Evolutionary conservation across 257 asterid genomes (phyloP).

Genomic region (Paraleonurus japonicus): DNA sequence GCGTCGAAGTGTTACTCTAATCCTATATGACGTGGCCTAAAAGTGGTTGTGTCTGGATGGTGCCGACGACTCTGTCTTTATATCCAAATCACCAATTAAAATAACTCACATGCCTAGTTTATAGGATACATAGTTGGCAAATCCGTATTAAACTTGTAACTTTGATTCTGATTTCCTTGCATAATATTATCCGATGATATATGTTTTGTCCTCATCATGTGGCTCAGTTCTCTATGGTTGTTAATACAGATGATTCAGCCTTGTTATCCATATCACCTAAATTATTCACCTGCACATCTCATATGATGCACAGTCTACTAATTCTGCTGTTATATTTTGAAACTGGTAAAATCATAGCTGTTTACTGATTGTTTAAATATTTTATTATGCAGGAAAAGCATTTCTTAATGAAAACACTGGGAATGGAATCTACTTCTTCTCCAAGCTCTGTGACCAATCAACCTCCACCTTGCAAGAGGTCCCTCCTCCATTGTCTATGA

Average conservation of each 20-base stretch:
- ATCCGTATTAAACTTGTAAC: not conserved
- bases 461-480: conserved; percentile 93
- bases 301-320: too few species aligned
- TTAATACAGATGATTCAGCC: too few species aligned
- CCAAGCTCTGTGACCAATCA: conserved; percentile 48
- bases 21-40: not conserved
- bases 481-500: conserved; percentile 94
- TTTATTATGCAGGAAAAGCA: conserved; percentile 81
- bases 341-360: too few species aligned
- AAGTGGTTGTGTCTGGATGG: not conserved
- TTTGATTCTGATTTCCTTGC: not conserved
- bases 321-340: too few species aligned
- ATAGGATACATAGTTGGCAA: not conserved
- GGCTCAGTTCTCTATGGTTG: too few species aligned
- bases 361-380: too few species aligned
- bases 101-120: not conserved
- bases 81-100: not conserved
- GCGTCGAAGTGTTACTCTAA: too few species aligned
- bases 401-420: conserved; percentile 86
- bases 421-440: conserved; percentile 69
- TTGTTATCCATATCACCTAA: too few species aligned
- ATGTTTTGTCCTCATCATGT: not conserved
- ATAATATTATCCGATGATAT: not conserved
- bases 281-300: too few species aligned
- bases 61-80: not conserved